Conservation (phyloP, 2,329 filamentous ascomycete species). For the Talaromyces sp. region DNA sequence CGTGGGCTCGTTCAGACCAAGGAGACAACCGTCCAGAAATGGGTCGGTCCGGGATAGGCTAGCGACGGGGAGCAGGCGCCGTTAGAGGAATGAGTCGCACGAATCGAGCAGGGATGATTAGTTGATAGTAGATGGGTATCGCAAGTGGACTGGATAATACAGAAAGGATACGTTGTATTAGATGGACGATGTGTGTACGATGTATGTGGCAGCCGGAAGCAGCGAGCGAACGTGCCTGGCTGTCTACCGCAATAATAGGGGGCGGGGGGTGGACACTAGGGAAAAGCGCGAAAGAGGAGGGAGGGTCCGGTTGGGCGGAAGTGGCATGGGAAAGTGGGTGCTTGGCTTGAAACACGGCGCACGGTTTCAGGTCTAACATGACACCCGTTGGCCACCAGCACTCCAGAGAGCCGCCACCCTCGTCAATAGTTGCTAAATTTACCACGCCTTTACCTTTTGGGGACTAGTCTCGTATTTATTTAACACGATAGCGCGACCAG, state of each 20-base stretch:
- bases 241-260: constrained; percentile 6
- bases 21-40: constrained; percentile 1
- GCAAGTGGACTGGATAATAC: background rate
- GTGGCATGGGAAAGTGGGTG: constrained; percentile 3
- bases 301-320: background rate
- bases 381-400: background rate
- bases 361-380: constrained; percentile 14
- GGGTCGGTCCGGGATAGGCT: background rate
- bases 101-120: background rate
- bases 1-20: constrained; percentile 7
- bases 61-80: background rate
- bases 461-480: background rate
- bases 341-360: constrained; percentile 14
- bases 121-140: background rate
- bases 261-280: background rate
- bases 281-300: background rate
- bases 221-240: constrained; percentile 6
- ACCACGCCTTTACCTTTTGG: background rate
- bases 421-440: constrained; percentile 3
- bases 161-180: background rate
- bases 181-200: background rate
- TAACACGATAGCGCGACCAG: background rate
- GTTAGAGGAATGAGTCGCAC: background rate
- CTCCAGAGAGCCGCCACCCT: background rate
- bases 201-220: constrained; percentile 7